Evolutionary conservation across 768 basidiomycete species (phyloP), one percentile per base, ranked within the genome.

Genomic region (Auricularia sp.): DNA sequence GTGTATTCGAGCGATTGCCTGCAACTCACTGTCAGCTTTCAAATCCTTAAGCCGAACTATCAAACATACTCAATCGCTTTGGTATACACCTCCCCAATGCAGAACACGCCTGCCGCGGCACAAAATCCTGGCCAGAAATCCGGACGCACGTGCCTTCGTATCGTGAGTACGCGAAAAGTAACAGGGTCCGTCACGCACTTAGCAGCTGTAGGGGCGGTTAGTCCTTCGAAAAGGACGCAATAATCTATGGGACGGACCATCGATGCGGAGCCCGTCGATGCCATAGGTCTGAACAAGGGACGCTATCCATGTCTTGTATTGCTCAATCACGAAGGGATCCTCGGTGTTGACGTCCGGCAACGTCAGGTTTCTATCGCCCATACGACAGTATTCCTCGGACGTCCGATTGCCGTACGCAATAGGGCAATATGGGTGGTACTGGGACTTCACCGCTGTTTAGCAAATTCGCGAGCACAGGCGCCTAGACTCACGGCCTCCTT

Each of bases 231-330:
- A 39, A 3, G 56, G 64, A 59, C 21, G 5, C 16, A 43, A 42
- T 42, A 23, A 53, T 44, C 39, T 8, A 64, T 64, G 35, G 12
- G 4, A 65, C 78, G 65, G 59, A 77, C 79, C 90, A 71, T 93
- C 92, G 72, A 94, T 88, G 61, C 92, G 86, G 65, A 95, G 82
- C n/a, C 91, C 90, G 72, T 94, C 92, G 66, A 95, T 86, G 35
- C 76, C 76, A 72, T 88, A 93, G 66, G 86, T 84, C 64, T 82
- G 66, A 36, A 93, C 87, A 18, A 93, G 77, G 36, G 80, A 73
- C 44, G 76, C 73, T 68, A 93, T 84, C 92, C 91, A 93, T 6
- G 75, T 71, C 34, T 83, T 81, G 73, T 87, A 93, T 42, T 77
- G 78, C 10, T 80, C 76, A 36, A 84, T 78, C 51, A 94, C 90